These are phyloP conservation scores for Flammula alnicola DNA, from an alignment of 1,284 basidiomycete genomes.

Conservation along the genomic window DNA sequence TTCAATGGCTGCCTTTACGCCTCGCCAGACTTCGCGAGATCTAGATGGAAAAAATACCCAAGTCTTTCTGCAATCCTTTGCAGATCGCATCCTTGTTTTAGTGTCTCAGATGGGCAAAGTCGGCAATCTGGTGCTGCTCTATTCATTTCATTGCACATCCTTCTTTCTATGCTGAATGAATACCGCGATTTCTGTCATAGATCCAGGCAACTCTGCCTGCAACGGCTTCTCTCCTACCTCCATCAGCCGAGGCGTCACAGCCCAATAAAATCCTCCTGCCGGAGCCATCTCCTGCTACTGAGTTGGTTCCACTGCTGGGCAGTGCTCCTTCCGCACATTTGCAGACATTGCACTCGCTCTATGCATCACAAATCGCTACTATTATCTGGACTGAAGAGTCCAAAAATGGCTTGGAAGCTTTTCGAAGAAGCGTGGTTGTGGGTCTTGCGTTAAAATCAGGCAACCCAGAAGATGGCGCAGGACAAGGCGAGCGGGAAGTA, in stretches of 20 bases:
- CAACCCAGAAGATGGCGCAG: constrained; percentile 37
- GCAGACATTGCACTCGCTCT: constrained; percentile 79
- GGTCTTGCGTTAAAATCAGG: constrained; percentile 65
- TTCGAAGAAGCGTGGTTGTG: constrained; percentile 63
- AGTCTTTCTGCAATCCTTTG: constrained; percentile 76
- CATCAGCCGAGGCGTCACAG: constrained; percentile 39
- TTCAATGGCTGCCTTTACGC: constrained; percentile 29
- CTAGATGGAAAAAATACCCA: constrained; percentile 71
- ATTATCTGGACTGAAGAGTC: constrained; percentile 73
- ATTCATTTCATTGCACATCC: constrained; percentile 8
- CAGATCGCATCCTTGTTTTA: constrained; percentile 80
- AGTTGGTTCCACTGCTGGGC: constrained; percentile 80
- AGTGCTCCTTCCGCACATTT: constrained; percentile 64
- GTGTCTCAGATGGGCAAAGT: constrained; percentile 90
- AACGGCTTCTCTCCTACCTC: constrained; percentile 61
- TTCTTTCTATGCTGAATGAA: constrained; percentile 7
- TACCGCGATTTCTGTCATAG: constrained; percentile 46
- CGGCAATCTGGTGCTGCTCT: constrained; percentile 71
- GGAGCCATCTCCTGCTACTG: constrained; percentile 71
- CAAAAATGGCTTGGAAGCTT: constrained; percentile 39
- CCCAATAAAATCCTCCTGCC: constrained; percentile 54
- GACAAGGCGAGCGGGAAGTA: constrained; percentile 54
- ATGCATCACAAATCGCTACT: constrained; percentile 85
- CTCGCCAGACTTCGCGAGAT: constrained; percentile 45
- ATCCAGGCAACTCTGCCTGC: constrained; percentile 82